Base-by-base conservation (phyloP, 345 rosid species). In the Camelina hispida region DNA sequence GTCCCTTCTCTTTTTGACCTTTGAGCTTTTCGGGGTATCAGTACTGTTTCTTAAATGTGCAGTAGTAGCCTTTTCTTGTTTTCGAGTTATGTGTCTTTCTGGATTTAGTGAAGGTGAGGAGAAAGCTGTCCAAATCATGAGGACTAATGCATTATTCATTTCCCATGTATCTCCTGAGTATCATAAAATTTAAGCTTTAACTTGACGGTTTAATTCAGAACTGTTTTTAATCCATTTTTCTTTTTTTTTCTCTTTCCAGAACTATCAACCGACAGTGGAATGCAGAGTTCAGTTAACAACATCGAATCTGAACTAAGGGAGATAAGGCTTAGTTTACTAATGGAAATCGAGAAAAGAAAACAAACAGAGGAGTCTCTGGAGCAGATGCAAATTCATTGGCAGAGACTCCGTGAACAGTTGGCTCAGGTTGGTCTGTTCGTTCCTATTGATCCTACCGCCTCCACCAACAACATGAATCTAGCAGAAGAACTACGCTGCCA, bases 321-420 rank as follows among this genome's bases (percentile, higher is more conserved):
- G 74, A 82, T 83, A 68, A 85, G 90, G 78, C 80, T 88, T 73
- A 81, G 81, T 77, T 74, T 92, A 55, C 52, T 81, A 54, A 83
- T 82, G 90, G 96, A 92, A 83, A 83, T 86, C 68, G 96, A 88
- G 82, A 90, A 82, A 84, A 84, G 86, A n/a, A 84, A 82, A 85
- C 93, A 85, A 74, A 85, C 85, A 57, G 96, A 90, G 71, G 94
- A 90, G 76, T 73, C 87, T 23, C 81, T 90, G 46, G 73, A 73
- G 52, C 81, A 79, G 54, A 78, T 87, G 85, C 88, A 52, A 70
- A 79, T 62, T 58, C 84, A 82, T 42, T 90, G 97, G 97, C 88
- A 82, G 83, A 85, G 81, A 74, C 80, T 86, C 74, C 78, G 87
- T 69, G 84, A 90, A 73, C 91, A 88, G 80, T 66, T 92, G 30